A percentile compares a stretch with the other conserved stretches of the same genome.
Evolutionary conservation across 192 early-diverging fungal genomes (phyloP).

Genomic region (Kickxella alabastrina): DNA sequence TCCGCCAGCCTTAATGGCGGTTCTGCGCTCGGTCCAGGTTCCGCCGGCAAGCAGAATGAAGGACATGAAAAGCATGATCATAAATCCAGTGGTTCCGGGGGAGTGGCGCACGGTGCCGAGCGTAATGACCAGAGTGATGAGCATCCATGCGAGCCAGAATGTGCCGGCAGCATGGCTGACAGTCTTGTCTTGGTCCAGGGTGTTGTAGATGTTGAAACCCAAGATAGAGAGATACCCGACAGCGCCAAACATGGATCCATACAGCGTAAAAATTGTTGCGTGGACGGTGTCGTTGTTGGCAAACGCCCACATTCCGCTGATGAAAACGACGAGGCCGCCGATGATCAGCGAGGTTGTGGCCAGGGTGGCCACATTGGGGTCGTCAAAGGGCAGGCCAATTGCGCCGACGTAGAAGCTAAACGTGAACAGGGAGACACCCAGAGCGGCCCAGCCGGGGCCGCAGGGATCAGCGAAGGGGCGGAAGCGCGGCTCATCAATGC

Average conservation of each 20-base stretch:
- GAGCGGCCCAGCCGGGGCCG: constrained; percentile 48
- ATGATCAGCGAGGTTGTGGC: constrained; percentile 48
- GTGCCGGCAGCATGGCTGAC: constrained; percentile 59
- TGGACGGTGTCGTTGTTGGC: constrained; percentile 77
- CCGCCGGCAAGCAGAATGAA: constrained; percentile 64
- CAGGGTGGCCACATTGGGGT: constrained; percentile 45
- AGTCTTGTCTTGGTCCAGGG: constrained; percentile 49
- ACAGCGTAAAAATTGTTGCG: constrained; percentile 74
- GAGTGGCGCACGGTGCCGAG: constrained; percentile 62
- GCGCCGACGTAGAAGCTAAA: constrained; percentile 52
- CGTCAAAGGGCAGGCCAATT: constrained; percentile 50
- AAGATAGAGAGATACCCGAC: constrained; percentile 49
- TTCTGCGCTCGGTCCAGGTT: constrained; percentile 53
- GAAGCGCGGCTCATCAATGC: constrained; percentile 30
- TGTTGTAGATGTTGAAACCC: constrained; percentile 57
- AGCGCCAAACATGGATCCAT: constrained; percentile 66
- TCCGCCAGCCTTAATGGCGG: constrained; percentile 62
- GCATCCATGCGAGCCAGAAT: constrained; percentile 64
- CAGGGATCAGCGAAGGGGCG: constrained; percentile 48
- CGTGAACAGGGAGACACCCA: constrained; percentile 48
- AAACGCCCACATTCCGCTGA: constrained; percentile 69
- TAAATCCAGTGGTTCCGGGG: constrained; percentile 58
- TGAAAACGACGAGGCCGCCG: constrained; percentile 49
- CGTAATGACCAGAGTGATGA: constrained; percentile 66
- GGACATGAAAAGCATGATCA: constrained; percentile 57